Conservation (phyloP, 2,329 filamentous ascomycete species). For the Colletotrichum sp. region DNA sequence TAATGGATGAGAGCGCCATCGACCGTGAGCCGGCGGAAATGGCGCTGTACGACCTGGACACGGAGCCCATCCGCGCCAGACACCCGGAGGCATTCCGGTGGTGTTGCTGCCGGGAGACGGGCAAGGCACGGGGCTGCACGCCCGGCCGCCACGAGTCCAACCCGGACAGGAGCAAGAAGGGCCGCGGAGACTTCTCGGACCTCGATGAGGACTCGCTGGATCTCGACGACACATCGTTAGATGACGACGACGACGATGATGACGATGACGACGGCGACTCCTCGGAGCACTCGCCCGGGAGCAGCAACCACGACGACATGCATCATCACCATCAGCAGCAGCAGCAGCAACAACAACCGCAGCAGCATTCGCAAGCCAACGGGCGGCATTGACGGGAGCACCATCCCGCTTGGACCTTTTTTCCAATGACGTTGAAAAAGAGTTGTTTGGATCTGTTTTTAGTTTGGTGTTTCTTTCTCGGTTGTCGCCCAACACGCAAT, state of each 20-base stretch:
- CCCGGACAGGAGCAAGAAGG: slow-evolving; percentile 19
- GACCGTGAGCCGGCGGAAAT: background rate
- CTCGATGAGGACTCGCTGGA: slow-evolving; percentile 10
- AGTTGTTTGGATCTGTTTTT: background rate
- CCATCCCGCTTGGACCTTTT: background rate
- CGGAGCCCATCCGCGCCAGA: slow-evolving; percentile 9
- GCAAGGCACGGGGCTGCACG: slow-evolving; percentile 10
- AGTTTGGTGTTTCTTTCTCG: background rate
- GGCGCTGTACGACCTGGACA: slow-evolving; percentile 17
- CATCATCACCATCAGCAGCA: background rate
- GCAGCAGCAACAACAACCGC: background rate
- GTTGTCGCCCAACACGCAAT: background rate
- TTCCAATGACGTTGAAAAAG: background rate
- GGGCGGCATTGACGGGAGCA: background rate
- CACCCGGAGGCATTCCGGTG: slow-evolving; percentile 22
- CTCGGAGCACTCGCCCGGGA: background rate
- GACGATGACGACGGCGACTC: background rate
- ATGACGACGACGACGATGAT: background rate
- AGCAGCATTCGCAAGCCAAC: background rate
- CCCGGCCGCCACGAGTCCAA: slow-evolving; percentile 19
- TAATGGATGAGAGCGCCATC: slow-evolving; percentile 17
- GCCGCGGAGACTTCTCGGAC: slow-evolving; percentile 16
- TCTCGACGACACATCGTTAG: background rate
- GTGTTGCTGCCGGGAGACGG: slow-evolving; percentile 16
- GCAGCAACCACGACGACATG: background rate